A percentile compares a stretch with the other conserved stretches of the same genome.
Evolutionary conservation across 2,329 filamentous ascomycete species (phyloP).

Genomic region (Stylonectria norvegica): DNA sequence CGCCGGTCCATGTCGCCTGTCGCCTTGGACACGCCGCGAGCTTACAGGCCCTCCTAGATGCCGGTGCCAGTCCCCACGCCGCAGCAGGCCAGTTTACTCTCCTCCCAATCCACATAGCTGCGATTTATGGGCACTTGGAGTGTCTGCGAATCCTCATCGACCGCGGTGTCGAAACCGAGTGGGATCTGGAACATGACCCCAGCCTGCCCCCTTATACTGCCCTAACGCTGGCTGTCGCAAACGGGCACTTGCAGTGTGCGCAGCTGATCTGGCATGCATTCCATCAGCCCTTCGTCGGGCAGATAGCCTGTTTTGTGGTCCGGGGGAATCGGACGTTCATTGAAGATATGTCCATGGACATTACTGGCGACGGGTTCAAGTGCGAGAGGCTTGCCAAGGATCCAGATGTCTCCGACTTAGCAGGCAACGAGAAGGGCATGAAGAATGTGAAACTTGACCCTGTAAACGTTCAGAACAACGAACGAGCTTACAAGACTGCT

Average conservation of each 20-base stretch:
- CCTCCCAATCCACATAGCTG: constrained; percentile 1
- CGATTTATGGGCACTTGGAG: constrained; percentile 1
- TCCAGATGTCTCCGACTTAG: no score
- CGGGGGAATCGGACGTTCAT: not conserved
- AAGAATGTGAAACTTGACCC: no score
- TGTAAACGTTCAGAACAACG: no score
- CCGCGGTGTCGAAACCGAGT: not conserved
- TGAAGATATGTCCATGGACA: not conserved
- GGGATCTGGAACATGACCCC: not conserved
- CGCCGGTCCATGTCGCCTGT: constrained; percentile 2
- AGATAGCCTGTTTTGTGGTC: not conserved
- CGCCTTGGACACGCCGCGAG: not conserved
- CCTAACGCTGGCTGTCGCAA: constrained; percentile 1
- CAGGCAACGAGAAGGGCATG: no score
- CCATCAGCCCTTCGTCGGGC: not conserved
- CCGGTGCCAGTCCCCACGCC: not conserved
- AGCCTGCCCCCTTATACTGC: not conserved
- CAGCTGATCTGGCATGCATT: not conserved
- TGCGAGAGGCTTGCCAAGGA: not conserved
- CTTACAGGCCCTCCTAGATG: not conserved
- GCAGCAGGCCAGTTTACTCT: not conserved
- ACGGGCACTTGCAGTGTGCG: constrained; percentile 3
- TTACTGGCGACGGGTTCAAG: not conserved
- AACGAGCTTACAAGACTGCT: no score
- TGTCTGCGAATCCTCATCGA: not conserved